These are phyloP conservation scores for Ligustrum vulgare DNA, from an alignment of 257 asterid species.

Conservation along the genomic window DNA sequence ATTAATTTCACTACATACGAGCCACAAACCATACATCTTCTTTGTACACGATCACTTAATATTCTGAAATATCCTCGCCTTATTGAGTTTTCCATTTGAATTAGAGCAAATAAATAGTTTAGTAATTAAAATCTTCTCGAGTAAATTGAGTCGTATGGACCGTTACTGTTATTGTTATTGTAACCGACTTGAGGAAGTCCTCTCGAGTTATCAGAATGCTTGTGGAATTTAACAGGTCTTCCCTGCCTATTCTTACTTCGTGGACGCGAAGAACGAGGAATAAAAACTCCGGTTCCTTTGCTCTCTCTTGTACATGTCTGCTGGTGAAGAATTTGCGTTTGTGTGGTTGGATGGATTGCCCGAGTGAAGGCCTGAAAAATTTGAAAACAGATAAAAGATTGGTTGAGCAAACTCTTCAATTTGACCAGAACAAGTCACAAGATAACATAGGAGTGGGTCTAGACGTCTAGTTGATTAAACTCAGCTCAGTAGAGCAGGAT, in stretches of 20 bases:
- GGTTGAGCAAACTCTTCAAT: background rate
- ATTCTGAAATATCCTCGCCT: background rate
- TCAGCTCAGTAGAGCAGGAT: too few relatives aligned
- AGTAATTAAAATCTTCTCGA: slow-evolving; percentile 41
- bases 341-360: slow-evolving; percentile 41
- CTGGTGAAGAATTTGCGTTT: slow-evolving; percentile 27
- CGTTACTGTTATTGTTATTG: background rate
- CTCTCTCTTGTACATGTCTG: slow-evolving; percentile 52
- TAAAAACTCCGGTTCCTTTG: slow-evolving; percentile 92
- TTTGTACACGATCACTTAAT: slow-evolving; percentile 19
- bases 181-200: slow-evolving; percentile 33
- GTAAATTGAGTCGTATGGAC: slow-evolving; percentile 41
- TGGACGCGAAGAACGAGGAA: slow-evolving; percentile 59
- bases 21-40: slow-evolving; percentile 1
- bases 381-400: background rate
- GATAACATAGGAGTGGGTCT: too few relatives aligned
- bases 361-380: slow-evolving; percentile 42
- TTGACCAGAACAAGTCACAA: background rate
- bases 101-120: background rate
- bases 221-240: slow-evolving; percentile 41
- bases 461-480: too few relatives aligned
- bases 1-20: too few relatives aligned
- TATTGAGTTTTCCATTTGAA: background rate
- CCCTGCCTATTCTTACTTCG: slow-evolving; percentile 56
- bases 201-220: slow-evolving; percentile 42